These are phyloP conservation scores for Mycosphaerella sp. DNA, from an alignment of 2,329 filamentous ascomycete species.

Conservation along the genomic window DNA sequence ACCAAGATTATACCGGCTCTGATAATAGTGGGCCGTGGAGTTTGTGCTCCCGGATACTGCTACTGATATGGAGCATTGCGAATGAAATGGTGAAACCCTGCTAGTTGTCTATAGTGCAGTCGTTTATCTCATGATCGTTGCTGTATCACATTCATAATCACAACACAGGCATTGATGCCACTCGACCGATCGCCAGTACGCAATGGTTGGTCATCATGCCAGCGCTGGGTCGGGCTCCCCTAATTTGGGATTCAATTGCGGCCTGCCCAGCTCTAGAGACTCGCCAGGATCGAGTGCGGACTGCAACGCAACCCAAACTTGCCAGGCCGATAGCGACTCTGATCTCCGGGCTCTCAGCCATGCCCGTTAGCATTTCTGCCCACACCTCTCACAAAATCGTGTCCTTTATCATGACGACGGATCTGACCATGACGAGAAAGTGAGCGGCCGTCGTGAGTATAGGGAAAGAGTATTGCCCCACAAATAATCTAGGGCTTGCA, in stretches of 20 bases:
- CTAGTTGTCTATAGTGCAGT: constrained; percentile 12
- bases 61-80: constrained; percentile 15
- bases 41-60: background rate
- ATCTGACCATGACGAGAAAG: too few species aligned
- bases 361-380: background rate
- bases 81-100: background rate
- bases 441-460: background rate
- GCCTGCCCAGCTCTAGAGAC: too few species aligned
- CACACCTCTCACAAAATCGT: background rate
- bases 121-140: constrained; percentile 3
- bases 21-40: background rate
- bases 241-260: too few species aligned
- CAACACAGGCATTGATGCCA: background rate
- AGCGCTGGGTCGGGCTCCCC: too few species aligned
- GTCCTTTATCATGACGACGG: too few species aligned
- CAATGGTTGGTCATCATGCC: too few species aligned
- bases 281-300: too few species aligned
- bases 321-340: background rate
- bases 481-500: constrained; percentile 58
- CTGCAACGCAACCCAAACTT: background rate
- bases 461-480: background rate
- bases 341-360: background rate
- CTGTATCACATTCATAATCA: constrained; percentile 12
- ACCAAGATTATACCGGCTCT: background rate
- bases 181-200: too few species aligned